A percentile compares a stretch with the other conserved stretches of the same genome.
Evolutionary conservation across 495 filamentous ascomycete genomes (phyloP).

Genomic region (Aspergillus wentii): DNA sequence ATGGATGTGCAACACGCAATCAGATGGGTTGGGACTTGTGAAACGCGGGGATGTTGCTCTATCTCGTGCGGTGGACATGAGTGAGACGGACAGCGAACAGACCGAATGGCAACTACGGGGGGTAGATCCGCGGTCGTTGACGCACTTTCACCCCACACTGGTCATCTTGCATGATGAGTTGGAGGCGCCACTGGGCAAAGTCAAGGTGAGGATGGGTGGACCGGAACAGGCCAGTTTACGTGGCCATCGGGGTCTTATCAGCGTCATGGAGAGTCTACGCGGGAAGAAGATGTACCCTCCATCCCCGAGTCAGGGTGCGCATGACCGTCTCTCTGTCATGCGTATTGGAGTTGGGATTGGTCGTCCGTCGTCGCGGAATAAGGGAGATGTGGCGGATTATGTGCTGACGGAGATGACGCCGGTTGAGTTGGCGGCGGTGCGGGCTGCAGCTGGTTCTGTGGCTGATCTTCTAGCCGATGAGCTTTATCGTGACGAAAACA

Average conservation of each 20-base stretch:
- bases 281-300: conserved; percentile 26
- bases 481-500: conserved; percentile 25
- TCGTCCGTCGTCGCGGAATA: conserved; percentile 55
- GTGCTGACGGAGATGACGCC: conserved; percentile 60
- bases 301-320: conserved; percentile 17
- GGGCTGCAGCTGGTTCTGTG: conserved; percentile 45
- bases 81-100: too few relatives aligned
- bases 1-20: conserved; percentile 43
- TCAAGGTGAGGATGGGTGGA: conserved; percentile 55
- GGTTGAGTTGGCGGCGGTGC: conserved; percentile 45
- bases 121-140: conserved; percentile 9
- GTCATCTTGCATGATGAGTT: conserved; percentile 83
- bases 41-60: too few relatives aligned
- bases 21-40: conserved; percentile 24
- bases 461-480: conserved; percentile 45
- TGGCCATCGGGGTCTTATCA: conserved; percentile 80
- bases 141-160: conserved; percentile 38
- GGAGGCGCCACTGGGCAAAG: conserved; percentile 60
- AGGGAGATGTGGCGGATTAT: conserved; percentile 55
- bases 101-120: conserved; percentile 7
- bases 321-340: conserved; percentile 31
- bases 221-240: conserved; percentile 46
- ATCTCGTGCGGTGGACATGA: too few relatives aligned
- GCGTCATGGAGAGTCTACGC: conserved; percentile 47
- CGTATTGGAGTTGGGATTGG: conserved; percentile 71